Conservation (phyloP, 75 land plant genomes). For the Selaginella tamariscina region DNA sequence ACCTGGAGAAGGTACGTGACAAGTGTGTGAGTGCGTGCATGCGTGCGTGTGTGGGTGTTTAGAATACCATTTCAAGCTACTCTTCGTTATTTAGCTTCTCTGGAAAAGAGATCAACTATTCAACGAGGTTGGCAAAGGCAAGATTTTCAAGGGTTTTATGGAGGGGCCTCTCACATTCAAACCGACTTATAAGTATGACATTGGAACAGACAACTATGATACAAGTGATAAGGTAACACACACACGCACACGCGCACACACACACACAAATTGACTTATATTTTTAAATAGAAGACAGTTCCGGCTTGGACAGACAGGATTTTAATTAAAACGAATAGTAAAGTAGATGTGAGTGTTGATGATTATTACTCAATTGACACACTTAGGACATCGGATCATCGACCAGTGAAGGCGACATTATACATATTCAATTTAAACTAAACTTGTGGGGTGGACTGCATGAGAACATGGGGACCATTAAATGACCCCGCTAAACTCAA, state of each 20-base stretch:
- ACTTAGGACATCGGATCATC: slow-evolving; percentile 58
- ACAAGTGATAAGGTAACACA: slow-evolving; percentile 56
- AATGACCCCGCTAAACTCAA: too few relatives aligned
- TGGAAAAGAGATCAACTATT: slow-evolving; percentile 57
- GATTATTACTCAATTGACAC: slow-evolving; percentile 53
- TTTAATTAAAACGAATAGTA: slow-evolving; percentile 47
- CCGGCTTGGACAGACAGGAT: slow-evolving; percentile 87
- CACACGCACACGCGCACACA: too few relatives aligned
- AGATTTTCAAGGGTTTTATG: slow-evolving; percentile 54
- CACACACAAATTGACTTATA: not conserved
- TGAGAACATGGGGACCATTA: too few relatives aligned
- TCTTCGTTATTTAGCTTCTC: slow-evolving; percentile 29
- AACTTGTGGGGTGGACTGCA: too few relatives aligned
- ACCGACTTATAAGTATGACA: slow-evolving; percentile 70
- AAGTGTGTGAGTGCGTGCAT: not conserved
- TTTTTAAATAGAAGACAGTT: slow-evolving; percentile 45
- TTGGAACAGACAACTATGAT: slow-evolving; percentile 72
- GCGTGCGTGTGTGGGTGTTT: not conserved
- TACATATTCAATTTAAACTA: slow-evolving; percentile 11
- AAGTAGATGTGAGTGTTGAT: slow-evolving; percentile 3
- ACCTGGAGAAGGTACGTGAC: slow-evolving; percentile 40
- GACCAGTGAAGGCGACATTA: slow-evolving; percentile 58
- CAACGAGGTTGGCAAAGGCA: slow-evolving; percentile 52
- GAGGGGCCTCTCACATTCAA: slow-evolving; percentile 63
- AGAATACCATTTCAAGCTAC: not conserved